A percentile compares a stretch with the other conserved stretches of the same genome.
These are phyloP conservation scores for Colletotrichum tropicale DNA, from an alignment of 2,329 filamentous ascomycete genomes.

Conservation along the genomic window DNA sequence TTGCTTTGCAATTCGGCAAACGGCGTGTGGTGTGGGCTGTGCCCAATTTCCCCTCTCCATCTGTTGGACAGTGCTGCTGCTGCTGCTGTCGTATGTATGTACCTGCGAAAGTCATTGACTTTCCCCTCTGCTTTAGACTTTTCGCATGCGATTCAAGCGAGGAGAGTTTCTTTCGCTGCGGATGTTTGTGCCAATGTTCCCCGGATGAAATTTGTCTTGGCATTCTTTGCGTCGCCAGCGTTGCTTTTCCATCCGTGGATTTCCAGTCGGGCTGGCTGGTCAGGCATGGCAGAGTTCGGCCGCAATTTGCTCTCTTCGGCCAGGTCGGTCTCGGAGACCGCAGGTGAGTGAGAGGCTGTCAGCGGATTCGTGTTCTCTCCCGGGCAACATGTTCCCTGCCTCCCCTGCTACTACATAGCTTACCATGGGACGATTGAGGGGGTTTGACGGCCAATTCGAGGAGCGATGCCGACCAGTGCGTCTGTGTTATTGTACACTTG, in stretches of 20 bases:
- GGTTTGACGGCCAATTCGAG: neutral
- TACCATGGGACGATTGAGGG: neutral
- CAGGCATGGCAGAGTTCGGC: neutral
- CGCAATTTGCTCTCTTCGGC: neutral
- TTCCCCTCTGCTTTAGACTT: neutral
- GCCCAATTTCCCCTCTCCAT: neutral
- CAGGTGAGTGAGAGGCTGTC: neutral
- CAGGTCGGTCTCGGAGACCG: neutral
- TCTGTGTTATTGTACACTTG: neutral
- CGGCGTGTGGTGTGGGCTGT: neutral
- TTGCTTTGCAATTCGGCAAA: neutral
- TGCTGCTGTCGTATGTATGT: neutral
- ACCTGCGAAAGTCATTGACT: neutral
- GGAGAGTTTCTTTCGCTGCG: neutral
- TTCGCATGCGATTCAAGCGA: neutral
- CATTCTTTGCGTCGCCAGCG: neutral
- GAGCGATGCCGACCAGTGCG: neutral
- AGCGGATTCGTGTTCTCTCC: neutral
- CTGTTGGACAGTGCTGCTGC: neutral
- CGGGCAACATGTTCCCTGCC: neutral
- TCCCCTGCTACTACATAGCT: neutral
- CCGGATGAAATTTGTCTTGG: neutral
- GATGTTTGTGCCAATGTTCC: neutral
- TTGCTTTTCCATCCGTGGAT: neutral
- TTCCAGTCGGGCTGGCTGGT: neutral